Conservation (phyloP, 83 land plant genomes). For the Isoetes engelmannii region DNA sequence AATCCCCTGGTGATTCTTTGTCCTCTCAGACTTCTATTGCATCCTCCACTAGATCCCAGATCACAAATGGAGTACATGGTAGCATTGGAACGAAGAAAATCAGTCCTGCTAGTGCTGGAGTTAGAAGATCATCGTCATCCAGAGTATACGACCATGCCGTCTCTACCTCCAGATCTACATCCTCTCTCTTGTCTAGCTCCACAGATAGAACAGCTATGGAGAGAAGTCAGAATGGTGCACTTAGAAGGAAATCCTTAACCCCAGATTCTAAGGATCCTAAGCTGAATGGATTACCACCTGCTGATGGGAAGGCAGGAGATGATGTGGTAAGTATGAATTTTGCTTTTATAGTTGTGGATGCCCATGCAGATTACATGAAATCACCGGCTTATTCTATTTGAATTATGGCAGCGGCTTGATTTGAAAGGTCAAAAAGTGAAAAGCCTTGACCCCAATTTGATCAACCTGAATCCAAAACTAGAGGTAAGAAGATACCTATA, state of each 20-base stretch:
- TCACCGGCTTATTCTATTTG: not conserved
- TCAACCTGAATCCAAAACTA: constrained; percentile 68
- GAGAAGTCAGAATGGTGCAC: not conserved
- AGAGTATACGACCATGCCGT: constrained; percentile 9
- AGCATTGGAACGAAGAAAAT: constrained; percentile 7
- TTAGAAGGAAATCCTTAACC: constrained; percentile 45
- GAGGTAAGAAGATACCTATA: constrained; percentile 43
- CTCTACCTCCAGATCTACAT: not conserved
- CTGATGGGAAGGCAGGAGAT: constrained; percentile 84
- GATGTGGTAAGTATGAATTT: constrained; percentile 54
- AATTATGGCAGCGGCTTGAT: constrained; percentile 57
- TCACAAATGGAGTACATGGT: constrained; percentile 3
- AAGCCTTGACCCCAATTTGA: constrained; percentile 45
- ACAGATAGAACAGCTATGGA: not conserved
- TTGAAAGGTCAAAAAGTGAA: constrained; percentile 80
- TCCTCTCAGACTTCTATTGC: not conserved
- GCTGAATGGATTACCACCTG: constrained; percentile 70
- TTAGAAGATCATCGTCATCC: constrained; percentile 1
- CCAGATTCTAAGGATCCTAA: constrained; percentile 68
- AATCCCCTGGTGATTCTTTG: not conserved
- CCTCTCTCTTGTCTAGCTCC: constrained; percentile 13
- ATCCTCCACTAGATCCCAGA: constrained; percentile 2
- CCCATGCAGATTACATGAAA: not conserved
- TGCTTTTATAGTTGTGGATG: not conserved
- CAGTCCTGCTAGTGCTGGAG: constrained; percentile 9